Conservation (phyloP, 1,284 basidiomycete species). For the Rhodotorula sp. region DNA sequence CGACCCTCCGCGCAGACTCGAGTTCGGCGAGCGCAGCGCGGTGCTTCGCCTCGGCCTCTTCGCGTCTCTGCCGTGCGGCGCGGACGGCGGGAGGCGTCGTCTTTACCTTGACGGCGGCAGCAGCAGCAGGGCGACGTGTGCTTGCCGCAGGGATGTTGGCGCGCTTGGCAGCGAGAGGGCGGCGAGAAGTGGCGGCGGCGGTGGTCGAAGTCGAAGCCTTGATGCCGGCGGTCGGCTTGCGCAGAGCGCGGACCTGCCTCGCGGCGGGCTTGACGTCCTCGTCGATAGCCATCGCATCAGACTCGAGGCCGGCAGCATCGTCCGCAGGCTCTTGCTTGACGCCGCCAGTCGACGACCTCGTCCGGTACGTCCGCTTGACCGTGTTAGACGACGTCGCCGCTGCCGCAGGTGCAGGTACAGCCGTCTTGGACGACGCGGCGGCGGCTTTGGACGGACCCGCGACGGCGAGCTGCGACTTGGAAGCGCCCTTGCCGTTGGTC, state of each 20-base stretch:
- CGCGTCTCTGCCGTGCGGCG: constrained; percentile 22
- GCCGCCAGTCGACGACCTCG: constrained; percentile 36
- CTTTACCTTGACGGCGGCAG: constrained; percentile 12
- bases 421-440: constrained; percentile 3
- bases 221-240: constrained; percentile 10
- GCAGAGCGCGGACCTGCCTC: constrained; percentile 18
- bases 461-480: no score
- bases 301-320: constrained; percentile 2
- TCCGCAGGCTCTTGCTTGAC: constrained; percentile 26
- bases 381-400: background rate
- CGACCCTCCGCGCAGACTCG: constrained; percentile 19
- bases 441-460: constrained; percentile 13
- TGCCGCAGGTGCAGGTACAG: background rate
- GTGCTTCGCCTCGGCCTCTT: constrained; percentile 26
- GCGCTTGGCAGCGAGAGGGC: constrained; percentile 28
- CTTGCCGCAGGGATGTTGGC: constrained; percentile 13
- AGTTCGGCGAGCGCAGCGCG: constrained; percentile 19
- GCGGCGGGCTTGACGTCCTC: constrained; percentile 22
- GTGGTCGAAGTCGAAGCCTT: constrained; percentile 14
- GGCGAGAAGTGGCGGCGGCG: constrained; percentile 15
- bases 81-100: constrained; percentile 20
- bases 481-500: constrained; percentile 27
- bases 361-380: constrained; percentile 28
- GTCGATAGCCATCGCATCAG: constrained; percentile 42
- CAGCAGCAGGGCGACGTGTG: background rate